Evolutionary conservation across 257 asterid species (phyloP).

Genomic region (Lavandula angustifolia): DNA sequence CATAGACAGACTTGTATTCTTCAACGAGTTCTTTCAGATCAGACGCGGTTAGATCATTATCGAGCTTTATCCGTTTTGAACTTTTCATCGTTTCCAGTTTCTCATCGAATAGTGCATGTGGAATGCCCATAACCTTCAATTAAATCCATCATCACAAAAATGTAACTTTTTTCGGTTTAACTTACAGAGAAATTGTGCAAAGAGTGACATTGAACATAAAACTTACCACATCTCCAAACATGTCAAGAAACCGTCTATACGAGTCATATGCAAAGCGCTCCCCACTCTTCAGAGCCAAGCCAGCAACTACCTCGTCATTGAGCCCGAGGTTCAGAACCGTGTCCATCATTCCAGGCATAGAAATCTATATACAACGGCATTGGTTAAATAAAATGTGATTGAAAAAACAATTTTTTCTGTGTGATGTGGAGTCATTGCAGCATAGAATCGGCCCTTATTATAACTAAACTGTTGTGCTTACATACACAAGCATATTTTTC

Average conservation of each 20-base stretch:
- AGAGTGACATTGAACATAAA: too few species aligned
- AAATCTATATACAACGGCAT: conserved; percentile 49
- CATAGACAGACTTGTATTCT: conserved; percentile 75
- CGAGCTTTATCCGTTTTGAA: conserved; percentile 58
- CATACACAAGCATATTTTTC: too few species aligned
- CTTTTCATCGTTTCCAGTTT: conserved; percentile 67
- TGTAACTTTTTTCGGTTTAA: not conserved
- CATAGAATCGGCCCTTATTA: too few species aligned
- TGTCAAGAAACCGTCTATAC: conserved; percentile 85
- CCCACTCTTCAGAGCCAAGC: conserved; percentile 88
- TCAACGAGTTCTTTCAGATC: conserved; percentile 84
- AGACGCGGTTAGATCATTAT: conserved; percentile 79
- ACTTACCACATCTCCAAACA: conserved; percentile 90
- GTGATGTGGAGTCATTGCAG: too few species aligned
- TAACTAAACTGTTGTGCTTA: too few species aligned
- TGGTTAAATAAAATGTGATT: too few species aligned
- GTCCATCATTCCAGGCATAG: conserved; percentile 99
- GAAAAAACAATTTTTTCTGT: too few species aligned
- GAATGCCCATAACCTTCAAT: conserved; percentile 82
- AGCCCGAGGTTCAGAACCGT: conserved; percentile 93
- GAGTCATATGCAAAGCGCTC: conserved; percentile 93
- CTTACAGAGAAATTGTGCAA: too few species aligned
- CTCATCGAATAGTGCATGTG: conserved; percentile 82
- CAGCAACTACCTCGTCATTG: conserved; percentile 80
- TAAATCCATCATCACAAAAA: conserved; percentile 6